Evolutionary conservation across 2,329 filamentous ascomycete genomes (phyloP).

Genomic region (Trichoderma harzianum): DNA sequence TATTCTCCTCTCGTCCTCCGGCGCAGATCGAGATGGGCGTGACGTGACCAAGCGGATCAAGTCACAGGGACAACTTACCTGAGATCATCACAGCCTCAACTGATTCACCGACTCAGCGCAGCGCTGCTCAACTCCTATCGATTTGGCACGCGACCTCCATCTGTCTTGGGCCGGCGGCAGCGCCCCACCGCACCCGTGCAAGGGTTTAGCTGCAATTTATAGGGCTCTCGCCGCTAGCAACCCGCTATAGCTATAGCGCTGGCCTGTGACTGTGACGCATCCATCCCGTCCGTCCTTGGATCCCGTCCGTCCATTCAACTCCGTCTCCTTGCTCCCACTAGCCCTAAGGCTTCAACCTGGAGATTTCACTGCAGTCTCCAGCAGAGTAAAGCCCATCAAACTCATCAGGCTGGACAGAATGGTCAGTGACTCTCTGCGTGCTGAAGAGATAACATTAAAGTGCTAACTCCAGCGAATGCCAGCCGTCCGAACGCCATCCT

Average conservation of each 20-base stretch:
- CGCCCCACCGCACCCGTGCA: neutral
- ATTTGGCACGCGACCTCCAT: constrained; percentile 2
- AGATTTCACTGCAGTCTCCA: neutral
- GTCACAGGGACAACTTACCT: neutral
- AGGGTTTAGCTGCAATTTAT: constrained; percentile 15
- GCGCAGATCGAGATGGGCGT: neutral
- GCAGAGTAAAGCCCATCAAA: neutral
- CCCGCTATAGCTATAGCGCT: constrained; percentile 2
- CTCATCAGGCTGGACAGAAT: constrained; percentile 11
- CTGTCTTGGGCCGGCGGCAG: neutral
- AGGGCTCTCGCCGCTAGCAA: constrained; percentile 4
- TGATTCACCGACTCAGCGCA: neutral
- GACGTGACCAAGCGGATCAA: too few relatives aligned
- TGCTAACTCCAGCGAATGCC: constrained; percentile 17
- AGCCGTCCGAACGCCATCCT: constrained; percentile 43
- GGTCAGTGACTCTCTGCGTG: neutral
- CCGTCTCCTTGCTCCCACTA: neutral
- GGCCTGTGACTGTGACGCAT: constrained; percentile 2
- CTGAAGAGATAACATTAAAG: neutral
- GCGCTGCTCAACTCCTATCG: neutral
- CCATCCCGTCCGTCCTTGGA: neutral
- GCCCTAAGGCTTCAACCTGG: neutral
- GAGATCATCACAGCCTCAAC: too few relatives aligned
- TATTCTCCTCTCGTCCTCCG: neutral
- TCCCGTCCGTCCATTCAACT: neutral